Base-by-base conservation (phyloP, 805 yeast species). In the Yamadazyma endophytica region DNA sequence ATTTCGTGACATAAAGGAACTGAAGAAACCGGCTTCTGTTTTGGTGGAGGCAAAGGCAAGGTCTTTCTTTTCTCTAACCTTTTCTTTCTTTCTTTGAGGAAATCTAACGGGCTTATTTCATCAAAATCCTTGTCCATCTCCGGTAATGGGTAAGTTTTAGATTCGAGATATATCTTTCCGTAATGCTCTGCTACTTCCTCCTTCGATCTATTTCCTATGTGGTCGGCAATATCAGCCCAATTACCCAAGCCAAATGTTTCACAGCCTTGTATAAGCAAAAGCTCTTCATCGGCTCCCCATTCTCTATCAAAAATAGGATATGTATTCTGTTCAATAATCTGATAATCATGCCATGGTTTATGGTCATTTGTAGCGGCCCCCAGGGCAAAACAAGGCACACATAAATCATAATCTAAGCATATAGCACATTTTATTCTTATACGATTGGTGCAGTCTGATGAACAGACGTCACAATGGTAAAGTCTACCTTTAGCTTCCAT, bases 271-370 rank as follows among this genome's bases (percentile, higher is more conserved):
- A 94, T 74, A 36, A 92, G 64, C 19, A 86, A 68, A 35, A 89
- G 53, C 58, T 92, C 99, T 56, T 92, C 99, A 61, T 92, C 98
- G 1, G 98, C 98, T 21, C 98, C 99, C 97, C 98, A 92, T 35
- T 82, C 89, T 35, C 72, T 75, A 31, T 78, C 83, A 44, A 94
- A 81, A 7, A 94, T 84, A 0, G 99, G 98, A 51, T 86, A 90
- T 3, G 95, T 83, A 51, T 90, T 90, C 46, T 94, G 96, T 56
- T 92, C 98, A 17, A 90, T 79, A 11, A 92, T 84, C 49, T 78
- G 75, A 55, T 92, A 92, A 50, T 85, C 94, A 55, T 92, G 99
- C 72, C 78, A 85, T 8, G 98, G 97, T 55, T 87, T 81, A 63
- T 92, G 99, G 39, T 76, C 79, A 3, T 87, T 94, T 3, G 92